Conservation (phyloP, 768 basidiomycete genomes). For the Tubosaeta sp. region DNA sequence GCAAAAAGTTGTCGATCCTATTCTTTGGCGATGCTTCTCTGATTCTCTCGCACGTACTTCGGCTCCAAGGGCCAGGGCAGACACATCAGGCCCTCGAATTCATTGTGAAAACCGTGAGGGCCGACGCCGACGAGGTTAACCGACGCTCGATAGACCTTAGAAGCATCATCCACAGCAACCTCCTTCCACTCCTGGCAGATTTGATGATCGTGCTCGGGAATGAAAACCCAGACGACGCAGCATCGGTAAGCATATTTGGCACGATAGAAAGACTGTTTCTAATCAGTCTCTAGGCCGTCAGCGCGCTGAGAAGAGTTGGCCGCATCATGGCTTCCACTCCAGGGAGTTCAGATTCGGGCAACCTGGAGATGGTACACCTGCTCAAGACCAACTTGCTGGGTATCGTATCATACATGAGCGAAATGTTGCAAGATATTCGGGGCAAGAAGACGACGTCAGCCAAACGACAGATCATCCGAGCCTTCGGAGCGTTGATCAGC, state of each 20-base stretch:
- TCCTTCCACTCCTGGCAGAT: conserved; percentile 67
- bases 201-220: conserved; percentile 79
- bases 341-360: conserved; percentile 24
- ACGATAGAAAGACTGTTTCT: conserved; percentile 27
- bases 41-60: conserved; percentile 65
- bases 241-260: conserved; percentile 37
- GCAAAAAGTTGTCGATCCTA: conserved; percentile 40
- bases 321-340: conserved; percentile 26
- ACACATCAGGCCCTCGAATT: conserved; percentile 61
- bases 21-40: conserved; percentile 54
- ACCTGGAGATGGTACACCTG: conserved; percentile 49
- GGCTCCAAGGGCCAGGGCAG: conserved; percentile 49
- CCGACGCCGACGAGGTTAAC: conserved; percentile 34
- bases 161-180: conserved; percentile 59
- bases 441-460: conserved; percentile 65
- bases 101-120: conserved; percentile 53
- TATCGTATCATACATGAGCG: conserved; percentile 79
- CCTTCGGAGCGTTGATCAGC: conserved; percentile 67
- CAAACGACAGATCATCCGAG: conserved; percentile 77
- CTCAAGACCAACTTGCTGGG: conserved; percentile 79
- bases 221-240: conserved; percentile 43
- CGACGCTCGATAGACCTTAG: conserved; percentile 38
- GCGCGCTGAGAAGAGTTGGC: conserved; percentile 44
- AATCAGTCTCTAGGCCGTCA: conserved; percentile 38
- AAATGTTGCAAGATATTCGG: conserved; percentile 78